A percentile compares a stretch with the other conserved stretches of the same genome.
phyloP scores from a whole-genome alignment of 176 grass and related monocot genomes.

The Carex cristatella region DNA sequence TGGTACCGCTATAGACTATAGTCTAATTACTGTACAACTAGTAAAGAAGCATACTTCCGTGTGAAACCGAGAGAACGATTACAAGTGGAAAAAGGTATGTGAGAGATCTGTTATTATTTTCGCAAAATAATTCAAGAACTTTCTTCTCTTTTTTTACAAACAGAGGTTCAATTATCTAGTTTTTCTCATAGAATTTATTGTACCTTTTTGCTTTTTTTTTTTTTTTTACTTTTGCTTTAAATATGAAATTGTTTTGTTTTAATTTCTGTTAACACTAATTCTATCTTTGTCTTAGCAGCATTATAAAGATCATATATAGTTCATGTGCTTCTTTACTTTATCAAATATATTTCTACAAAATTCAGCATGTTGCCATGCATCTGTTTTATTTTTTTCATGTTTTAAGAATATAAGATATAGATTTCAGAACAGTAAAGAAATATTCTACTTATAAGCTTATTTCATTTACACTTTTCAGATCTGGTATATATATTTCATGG shows the following conservation, averaged over 20 bases:
- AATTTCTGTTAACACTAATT: not conserved
- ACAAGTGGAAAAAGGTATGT: not conserved
- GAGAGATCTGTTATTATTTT: too few species aligned
- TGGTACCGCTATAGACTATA: not conserved
- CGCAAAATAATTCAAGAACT: not conserved
- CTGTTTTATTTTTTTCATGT: not conserved
- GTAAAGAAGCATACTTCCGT: not conserved
- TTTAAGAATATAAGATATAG: not conserved
- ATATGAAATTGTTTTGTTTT: not conserved
- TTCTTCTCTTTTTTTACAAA: not conserved
- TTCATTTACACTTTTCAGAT: not conserved
- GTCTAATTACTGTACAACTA: not conserved
- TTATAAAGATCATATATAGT: not conserved
- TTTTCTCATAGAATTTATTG: not conserved
- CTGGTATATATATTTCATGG: constrained; percentile 9
- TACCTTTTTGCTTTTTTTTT: too few species aligned
- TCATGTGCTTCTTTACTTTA: not conserved
- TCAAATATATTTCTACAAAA: not conserved
- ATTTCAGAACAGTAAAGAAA: not conserved
- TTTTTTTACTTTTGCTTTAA: too few species aligned
- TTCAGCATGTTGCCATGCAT: not conserved
- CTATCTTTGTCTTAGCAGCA: not conserved
- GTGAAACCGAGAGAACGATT: not conserved
- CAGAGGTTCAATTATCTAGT: not conserved
- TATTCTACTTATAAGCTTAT: not conserved